phyloP scores from a whole-genome alignment of 2,329 filamentous ascomycete species.

The Zymoseptoria ardabiliae region DNA sequence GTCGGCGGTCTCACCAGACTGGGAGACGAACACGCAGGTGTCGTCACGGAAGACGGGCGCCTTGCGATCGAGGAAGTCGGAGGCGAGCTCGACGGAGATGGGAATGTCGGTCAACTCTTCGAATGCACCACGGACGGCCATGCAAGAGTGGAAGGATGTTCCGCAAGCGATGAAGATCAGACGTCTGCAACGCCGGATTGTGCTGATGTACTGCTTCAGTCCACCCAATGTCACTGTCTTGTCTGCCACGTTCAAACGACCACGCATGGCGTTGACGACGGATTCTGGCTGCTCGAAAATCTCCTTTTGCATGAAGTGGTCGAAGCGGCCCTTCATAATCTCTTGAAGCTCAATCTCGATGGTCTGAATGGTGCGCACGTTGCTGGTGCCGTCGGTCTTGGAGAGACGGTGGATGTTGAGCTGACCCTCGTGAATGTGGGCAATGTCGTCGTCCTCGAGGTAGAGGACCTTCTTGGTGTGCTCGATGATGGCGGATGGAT shows the following conservation, averaged over 20 bases:
- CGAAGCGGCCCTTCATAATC: conserved; percentile 99
- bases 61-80: conserved; percentile 93
- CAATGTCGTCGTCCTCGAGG: conserved; percentile 98
- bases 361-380: conserved; percentile 96
- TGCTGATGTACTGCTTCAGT: conserved; percentile 89
- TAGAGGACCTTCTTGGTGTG: conserved; percentile 99
- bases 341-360: conserved; percentile 98
- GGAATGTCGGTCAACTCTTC: conserved; percentile 98
- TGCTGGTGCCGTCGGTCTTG: conserved; percentile 95
- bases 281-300: conserved; percentile 99
- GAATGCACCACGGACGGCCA: conserved; percentile 96
- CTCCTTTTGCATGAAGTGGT: conserved; percentile 99
- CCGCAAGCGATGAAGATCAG: conserved; percentile 99
- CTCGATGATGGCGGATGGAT: conserved; percentile 96
- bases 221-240: conserved; percentile 94
- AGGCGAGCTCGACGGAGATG: conserved; percentile 92
- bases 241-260: conserved; percentile 87
- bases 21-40: conserved; percentile 97
- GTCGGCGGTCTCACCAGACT: conserved; percentile 97
- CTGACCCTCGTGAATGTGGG: conserved; percentile 97
- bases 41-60: conserved; percentile 99
- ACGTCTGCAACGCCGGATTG: conserved; percentile 90
- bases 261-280: conserved; percentile 99
- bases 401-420: conserved; percentile 97
- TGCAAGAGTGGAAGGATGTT: conserved; percentile 97